phyloP scores from a whole-genome alignment of 192 early-diverging fungal species.

The Backusella liffmaniae region DNA sequence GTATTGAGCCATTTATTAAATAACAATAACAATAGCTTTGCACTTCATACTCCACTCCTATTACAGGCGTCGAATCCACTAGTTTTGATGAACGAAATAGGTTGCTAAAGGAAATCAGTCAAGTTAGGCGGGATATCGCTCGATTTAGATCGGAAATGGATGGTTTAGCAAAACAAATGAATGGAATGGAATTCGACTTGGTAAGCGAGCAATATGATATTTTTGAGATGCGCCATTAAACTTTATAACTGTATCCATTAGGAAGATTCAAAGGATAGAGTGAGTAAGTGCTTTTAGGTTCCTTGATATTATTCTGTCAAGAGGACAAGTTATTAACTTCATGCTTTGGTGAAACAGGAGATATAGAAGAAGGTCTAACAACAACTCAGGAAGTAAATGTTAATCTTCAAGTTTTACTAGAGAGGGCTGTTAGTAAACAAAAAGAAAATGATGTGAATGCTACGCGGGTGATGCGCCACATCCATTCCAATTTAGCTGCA shows the following conservation, averaged over 20 bases:
- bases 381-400: constrained; percentile 36
- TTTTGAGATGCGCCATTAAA: not conserved
- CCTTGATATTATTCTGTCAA: not conserved
- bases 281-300: constrained; percentile 6
- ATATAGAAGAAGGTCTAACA: constrained; percentile 27
- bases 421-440: constrained; percentile 25
- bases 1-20: not conserved
- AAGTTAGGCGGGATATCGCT: constrained; percentile 20
- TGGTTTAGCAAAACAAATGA: constrained; percentile 27
- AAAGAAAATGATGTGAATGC: constrained; percentile 26
- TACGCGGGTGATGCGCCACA: constrained; percentile 22
- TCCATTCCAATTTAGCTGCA: constrained; percentile 24
- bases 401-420: constrained; percentile 29
- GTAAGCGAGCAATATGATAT: constrained; percentile 8
- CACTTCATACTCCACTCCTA: constrained; percentile 37
- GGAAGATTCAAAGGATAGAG: constrained; percentile 25
- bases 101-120: constrained; percentile 14
- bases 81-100: constrained; percentile 9
- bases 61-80: constrained; percentile 17
- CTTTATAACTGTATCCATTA: not conserved
- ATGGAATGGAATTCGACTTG: constrained; percentile 27
- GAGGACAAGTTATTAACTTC: too few species aligned
- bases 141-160: constrained; percentile 26
- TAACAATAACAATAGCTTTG: constrained; percentile 6
- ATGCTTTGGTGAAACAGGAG: not conserved